Evolutionary conservation across 495 filamentous ascomycete species (phyloP).

Genomic region (Cercophora samala): DNA sequence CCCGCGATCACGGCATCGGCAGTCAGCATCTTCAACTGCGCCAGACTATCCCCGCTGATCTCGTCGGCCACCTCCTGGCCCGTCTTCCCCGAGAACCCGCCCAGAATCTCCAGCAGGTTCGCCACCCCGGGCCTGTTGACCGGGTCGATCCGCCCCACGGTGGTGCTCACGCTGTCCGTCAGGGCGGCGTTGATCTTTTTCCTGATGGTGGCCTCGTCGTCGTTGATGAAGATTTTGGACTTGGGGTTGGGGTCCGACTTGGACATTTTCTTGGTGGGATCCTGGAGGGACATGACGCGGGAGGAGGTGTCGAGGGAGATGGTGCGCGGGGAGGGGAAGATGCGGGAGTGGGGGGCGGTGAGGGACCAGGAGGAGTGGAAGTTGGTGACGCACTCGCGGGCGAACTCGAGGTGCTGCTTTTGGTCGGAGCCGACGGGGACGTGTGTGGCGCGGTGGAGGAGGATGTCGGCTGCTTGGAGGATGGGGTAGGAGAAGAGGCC

Average conservation of each 20-base stretch:
- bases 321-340: background rate
- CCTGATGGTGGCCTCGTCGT: slow-evolving; percentile 56
- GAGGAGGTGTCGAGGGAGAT: background rate
- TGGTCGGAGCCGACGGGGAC: slow-evolving; percentile 96
- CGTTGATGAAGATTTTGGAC: slow-evolving; percentile 80
- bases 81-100: slow-evolving; percentile 51
- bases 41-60: slow-evolving; percentile 40
- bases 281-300: slow-evolving; percentile 81
- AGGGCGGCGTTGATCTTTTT: slow-evolving; percentile 67
- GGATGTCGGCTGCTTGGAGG: slow-evolving; percentile 90
- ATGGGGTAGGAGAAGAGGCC: slow-evolving; percentile 98
- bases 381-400: slow-evolving; percentile 72
- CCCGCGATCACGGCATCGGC: slow-evolving; percentile 51
- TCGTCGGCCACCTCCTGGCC: slow-evolving; percentile 56
- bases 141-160: slow-evolving; percentile 66
- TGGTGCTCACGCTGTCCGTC: slow-evolving; percentile 62
- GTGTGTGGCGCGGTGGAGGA: slow-evolving; percentile 85
- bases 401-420: slow-evolving; percentile 88
- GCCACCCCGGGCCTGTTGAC: slow-evolving; percentile 70
- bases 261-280: slow-evolving; percentile 83
- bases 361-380: slow-evolving; percentile 69
- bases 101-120: slow-evolving; percentile 76
- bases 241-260: slow-evolving; percentile 71
- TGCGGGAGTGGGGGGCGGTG: slow-evolving; percentile 65
- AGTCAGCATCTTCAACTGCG: slow-evolving; percentile 66